Evolutionary conservation across 2,329 filamentous ascomycete genomes (phyloP).

Genomic region (Paecilomyces sp.): DNA sequence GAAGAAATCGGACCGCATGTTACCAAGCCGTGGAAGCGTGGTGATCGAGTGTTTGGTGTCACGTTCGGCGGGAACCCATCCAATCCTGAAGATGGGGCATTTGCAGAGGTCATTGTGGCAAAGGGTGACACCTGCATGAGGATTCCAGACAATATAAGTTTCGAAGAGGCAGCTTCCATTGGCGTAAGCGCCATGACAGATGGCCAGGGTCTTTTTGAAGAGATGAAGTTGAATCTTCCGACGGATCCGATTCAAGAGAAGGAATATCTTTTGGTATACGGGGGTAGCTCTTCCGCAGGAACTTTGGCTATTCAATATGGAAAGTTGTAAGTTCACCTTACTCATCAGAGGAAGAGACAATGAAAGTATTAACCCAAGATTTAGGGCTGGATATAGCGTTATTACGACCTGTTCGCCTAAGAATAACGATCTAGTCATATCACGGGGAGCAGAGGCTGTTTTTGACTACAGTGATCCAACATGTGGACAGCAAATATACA

Average conservation of each 20-base stretch:
- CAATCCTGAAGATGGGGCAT: slow-evolving; percentile 22
- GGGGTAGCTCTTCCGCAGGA: slow-evolving; percentile 39
- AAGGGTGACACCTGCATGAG: slow-evolving; percentile 21
- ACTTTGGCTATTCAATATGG: slow-evolving; percentile 40
- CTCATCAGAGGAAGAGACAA: no score
- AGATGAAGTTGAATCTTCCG: slow-evolving; percentile 5
- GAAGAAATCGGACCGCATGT: neutral
- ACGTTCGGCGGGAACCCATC: slow-evolving; percentile 22
- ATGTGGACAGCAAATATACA: slow-evolving; percentile 29
- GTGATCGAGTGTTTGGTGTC: slow-evolving; percentile 28
- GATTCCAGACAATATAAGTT: slow-evolving; percentile 22
- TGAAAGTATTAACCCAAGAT: neutral
- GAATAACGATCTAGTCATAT: slow-evolving; percentile 37
- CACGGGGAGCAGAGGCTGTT: slow-evolving; percentile 36
- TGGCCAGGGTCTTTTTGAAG: slow-evolving; percentile 3
- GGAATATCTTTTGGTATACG: slow-evolving; percentile 36
- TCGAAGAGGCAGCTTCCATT: slow-evolving; percentile 23
- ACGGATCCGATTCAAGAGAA: slow-evolving; percentile 10
- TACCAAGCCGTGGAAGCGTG: slow-evolving; percentile 5
- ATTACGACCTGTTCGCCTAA: slow-evolving; percentile 40
- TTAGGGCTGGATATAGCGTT: slow-evolving; percentile 29
- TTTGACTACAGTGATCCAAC: slow-evolving; percentile 40
- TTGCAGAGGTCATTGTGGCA: slow-evolving; percentile 27
- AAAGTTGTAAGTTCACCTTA: slow-evolving; percentile 16
- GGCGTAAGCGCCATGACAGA: slow-evolving; percentile 13